Percentiles rank a stretch among this genome's conserved stretches.
These are phyloP conservation scores for Kockovaella imperatae DNA, from an alignment of 768 basidiomycete genomes.

Conservation along the genomic window DNA sequence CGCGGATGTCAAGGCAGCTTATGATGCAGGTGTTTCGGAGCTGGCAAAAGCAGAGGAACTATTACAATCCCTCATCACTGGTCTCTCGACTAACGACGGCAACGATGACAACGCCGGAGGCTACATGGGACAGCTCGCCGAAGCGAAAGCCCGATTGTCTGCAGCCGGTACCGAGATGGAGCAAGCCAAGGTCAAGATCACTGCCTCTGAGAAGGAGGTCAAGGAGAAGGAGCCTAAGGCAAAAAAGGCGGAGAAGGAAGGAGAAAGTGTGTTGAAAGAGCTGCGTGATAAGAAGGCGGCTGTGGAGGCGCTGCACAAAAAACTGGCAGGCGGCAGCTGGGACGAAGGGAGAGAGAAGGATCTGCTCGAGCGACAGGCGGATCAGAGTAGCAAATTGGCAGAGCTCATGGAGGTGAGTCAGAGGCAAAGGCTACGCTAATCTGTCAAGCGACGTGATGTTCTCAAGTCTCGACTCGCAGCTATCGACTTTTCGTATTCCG, in stretches of 20 bases:
- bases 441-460: constrained; percentile 39
- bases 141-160: constrained; percentile 65
- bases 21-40: constrained; percentile 56
- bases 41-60: constrained; percentile 76
- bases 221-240: constrained; percentile 65
- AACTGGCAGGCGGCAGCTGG: constrained; percentile 63
- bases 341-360: constrained; percentile 63
- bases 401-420: constrained; percentile 57
- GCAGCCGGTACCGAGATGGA: constrained; percentile 77
- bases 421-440: constrained; percentile 2
- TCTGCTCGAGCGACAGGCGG: constrained; percentile 50
- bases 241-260: constrained; percentile 79
- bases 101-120: constrained; percentile 66
- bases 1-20: constrained; percentile 60
- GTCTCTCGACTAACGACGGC: constrained; percentile 62
- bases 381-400: constrained; percentile 55
- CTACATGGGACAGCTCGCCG: constrained; percentile 91
- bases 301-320: constrained; percentile 54
- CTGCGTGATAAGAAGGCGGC: constrained; percentile 49
- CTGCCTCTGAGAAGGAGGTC: constrained; percentile 70
- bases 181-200: constrained; percentile 66
- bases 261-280: constrained; percentile 63
- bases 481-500: constrained; percentile 74
- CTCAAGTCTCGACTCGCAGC: constrained; percentile 60
- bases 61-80: constrained; percentile 89